Base-by-base conservation (phyloP, 495 filamentous ascomycete species). In the Talaromyces thailandensis region DNA sequence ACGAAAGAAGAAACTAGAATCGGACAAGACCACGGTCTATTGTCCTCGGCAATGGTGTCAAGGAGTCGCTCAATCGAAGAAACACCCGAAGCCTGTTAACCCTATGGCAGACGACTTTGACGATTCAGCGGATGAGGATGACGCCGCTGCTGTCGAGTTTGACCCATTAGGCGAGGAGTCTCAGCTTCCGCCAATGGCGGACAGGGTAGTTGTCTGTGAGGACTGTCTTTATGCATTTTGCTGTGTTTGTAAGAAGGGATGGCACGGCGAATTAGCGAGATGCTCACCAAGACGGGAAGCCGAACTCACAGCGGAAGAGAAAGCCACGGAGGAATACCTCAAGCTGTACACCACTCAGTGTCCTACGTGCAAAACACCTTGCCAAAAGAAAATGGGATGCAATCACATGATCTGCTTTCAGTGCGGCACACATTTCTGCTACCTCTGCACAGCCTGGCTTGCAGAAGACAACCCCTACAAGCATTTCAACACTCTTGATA, bases 391-490 rank as follows among this genome's bases (percentile, higher is more conserved):
- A 12, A 85, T 90, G 67, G 94, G 94, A 32, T 98, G 94, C 84
- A 98, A 98, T 72, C 94, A 98, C 69, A 98, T 98, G 94, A 88
- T 86, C 16, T 98, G 94, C 71, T 91, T 88, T 72, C 86, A 88
- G 61, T 98, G 94, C 76, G 78, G 84, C 50, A 87, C 91, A 1
- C 94, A 98, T 71, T 98, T 97, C 68, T 98, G 94, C 73, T 98
- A 98, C 68, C 86, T 98, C 6, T 98, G 94, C 71, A 88, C 88
- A 0, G 80, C 84, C 12, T 98, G 92, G 88, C 80, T 98, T n/a
- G 76, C 84, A 21, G 82, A 87, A 2, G 76, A 71, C 18, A 93
- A 97, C 64, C 93, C 94, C 9, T 98, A 97, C 65, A 71, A 77
- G 53, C 94, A 98, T 70, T 98, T 91, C 76, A 97, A 96, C 67